phyloP scores from a whole-genome alignment of 2,329 filamentous ascomycete genomes.

The Monilinia polystroma region DNA sequence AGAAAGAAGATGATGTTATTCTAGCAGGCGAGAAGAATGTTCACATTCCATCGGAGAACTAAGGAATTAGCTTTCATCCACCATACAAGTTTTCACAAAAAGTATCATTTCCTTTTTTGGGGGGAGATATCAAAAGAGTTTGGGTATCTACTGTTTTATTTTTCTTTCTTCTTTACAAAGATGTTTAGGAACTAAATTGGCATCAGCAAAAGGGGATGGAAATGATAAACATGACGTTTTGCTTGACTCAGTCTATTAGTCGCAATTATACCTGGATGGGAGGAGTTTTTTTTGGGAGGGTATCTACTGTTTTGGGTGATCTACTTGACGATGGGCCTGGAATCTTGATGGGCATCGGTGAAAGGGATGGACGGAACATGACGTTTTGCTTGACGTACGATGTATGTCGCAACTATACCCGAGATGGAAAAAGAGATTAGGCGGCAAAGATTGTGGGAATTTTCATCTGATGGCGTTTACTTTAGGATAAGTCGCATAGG shows the following conservation, averaged over 20 bases:
- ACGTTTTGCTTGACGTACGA: constrained; percentile 11
- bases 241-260: neutral
- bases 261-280: constrained; percentile 16
- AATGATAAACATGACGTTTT: constrained; percentile 20
- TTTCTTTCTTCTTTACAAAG: constrained; percentile 6
- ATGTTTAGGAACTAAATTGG: constrained; percentile 18
- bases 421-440: neutral
- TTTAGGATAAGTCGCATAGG: too few species aligned
- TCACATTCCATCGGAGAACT: constrained; percentile 45
- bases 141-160: constrained; percentile 19
- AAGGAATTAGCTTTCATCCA: neutral
- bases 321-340: neutral
- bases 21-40: constrained; percentile 57
- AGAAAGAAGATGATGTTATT: constrained; percentile 55
- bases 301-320: constrained; percentile 9
- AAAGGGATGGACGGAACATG: neutral
- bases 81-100: neutral
- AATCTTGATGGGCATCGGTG: neutral
- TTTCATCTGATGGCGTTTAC: too few species aligned
- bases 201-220: constrained; percentile 5
- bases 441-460: neutral
- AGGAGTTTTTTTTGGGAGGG: constrained; percentile 3
- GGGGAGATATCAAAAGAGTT: neutral
- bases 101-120: neutral
- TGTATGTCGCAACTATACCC: constrained; percentile 9